phyloP scores from a whole-genome alignment of 768 basidiomycete genomes.

The Suillus decipiens region DNA sequence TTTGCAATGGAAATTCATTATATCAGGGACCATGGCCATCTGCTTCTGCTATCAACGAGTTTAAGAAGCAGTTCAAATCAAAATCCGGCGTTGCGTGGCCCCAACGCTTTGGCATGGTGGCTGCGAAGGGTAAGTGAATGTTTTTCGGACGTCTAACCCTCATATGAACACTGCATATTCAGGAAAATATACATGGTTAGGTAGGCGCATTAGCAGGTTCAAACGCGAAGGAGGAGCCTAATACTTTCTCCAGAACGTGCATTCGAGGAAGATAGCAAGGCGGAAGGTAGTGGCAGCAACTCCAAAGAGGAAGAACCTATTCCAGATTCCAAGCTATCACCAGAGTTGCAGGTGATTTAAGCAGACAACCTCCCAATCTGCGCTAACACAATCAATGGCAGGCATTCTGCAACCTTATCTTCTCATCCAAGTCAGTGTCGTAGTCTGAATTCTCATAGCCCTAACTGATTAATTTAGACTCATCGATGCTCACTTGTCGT shows the following conservation, averaged over 20 bases:
- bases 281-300: constrained; percentile 23
- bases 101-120: constrained; percentile 48
- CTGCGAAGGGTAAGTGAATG: constrained; percentile 45
- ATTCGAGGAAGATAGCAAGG: constrained; percentile 47
- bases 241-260: constrained; percentile 42
- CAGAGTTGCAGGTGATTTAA: constrained; percentile 45
- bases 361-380: not conserved
- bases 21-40: constrained; percentile 49
- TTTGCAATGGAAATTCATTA: not conserved
- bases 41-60: constrained; percentile 44
- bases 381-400: constrained; percentile 18
- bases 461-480: constrained; percentile 34
- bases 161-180: constrained; percentile 2
- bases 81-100: constrained; percentile 57
- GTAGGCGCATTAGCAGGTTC: constrained; percentile 29
- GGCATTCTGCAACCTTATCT: constrained; percentile 53
- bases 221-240: not conserved
- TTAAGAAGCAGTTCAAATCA: constrained; percentile 61
- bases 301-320: constrained; percentile 36
- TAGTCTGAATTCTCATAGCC: not conserved
- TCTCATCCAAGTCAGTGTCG: constrained; percentile 44
- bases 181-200: constrained; percentile 67
- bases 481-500: constrained; percentile 54
- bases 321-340: constrained; percentile 46
- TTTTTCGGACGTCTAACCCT: not conserved